phyloP scores from a whole-genome alignment of 148 eudicot genomes.

The Arctostaphylos glauca region DNA sequence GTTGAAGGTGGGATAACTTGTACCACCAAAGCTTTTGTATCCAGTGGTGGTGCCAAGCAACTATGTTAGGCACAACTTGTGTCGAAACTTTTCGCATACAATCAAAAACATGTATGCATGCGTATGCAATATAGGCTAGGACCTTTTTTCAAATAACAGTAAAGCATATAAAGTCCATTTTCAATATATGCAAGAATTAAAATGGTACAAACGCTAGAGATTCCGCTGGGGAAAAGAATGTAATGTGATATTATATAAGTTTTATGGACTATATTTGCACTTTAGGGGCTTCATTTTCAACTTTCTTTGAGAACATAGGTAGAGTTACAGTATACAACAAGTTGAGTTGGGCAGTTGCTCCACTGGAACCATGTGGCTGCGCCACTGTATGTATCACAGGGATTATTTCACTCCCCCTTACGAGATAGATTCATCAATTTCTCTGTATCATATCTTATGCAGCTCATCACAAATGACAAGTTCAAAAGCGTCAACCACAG shows the following conservation, averaged over 20 bases:
- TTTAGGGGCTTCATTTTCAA: not conserved
- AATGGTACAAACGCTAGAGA: not conserved
- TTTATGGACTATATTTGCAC: not conserved
- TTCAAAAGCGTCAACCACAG: constrained; percentile 53
- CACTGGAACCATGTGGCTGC: no score
- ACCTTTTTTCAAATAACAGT: not conserved
- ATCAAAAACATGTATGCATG: not conserved
- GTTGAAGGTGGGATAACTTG: not conserved
- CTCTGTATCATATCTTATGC: not conserved
- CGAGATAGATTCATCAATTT: not conserved
- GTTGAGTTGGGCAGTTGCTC: no score
- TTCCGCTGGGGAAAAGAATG: not conserved
- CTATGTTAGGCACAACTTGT: not conserved
- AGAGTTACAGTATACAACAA: not conserved
- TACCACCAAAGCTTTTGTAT: not conserved
- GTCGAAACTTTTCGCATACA: not conserved
- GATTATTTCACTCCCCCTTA: not conserved
- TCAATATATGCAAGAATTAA: not conserved
- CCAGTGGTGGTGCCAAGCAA: not conserved
- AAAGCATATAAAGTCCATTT: not conserved
- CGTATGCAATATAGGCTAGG: not conserved
- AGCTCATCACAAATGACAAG: constrained; percentile 56
- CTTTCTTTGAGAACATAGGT: not conserved
- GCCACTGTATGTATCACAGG: not conserved
- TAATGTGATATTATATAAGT: no score